These are phyloP conservation scores for Geotrichum reessii DNA, from an alignment of 1,139 yeast genomes.

Conservation along the genomic window DNA sequence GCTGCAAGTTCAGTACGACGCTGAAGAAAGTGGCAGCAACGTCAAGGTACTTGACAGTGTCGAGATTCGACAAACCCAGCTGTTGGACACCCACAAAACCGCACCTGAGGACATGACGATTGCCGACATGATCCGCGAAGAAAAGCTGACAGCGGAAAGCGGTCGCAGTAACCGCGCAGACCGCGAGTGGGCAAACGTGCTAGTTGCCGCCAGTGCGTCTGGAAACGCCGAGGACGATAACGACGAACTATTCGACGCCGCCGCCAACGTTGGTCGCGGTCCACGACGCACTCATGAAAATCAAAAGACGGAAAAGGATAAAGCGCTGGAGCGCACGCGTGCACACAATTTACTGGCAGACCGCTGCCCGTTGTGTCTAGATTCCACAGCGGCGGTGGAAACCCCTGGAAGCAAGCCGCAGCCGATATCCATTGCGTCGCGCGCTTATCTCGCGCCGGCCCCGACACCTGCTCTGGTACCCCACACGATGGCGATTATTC, in stretches of 20 bases:
- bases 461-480: slow-evolving; percentile 39
- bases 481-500: slow-evolving; percentile 39
- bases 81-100: neutral
- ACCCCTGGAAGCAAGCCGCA: slow-evolving; percentile 1
- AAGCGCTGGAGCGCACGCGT: slow-evolving; percentile 30
- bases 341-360: slow-evolving; percentile 34
- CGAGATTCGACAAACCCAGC: slow-evolving; percentile 14
- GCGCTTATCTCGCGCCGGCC: slow-evolving; percentile 23
- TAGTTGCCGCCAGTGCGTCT: slow-evolving; percentile 36
- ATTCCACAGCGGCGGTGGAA: neutral
- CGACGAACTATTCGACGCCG: slow-evolving; percentile 44
- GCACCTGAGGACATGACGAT: slow-evolving; percentile 34
- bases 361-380: slow-evolving; percentile 39
- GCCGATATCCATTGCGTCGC: slow-evolving; percentile 11
- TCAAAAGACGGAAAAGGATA: slow-evolving; percentile 22
- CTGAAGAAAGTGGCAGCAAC: neutral
- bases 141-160: slow-evolving; percentile 28
- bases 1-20: slow-evolving; percentile 33
- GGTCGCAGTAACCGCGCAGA: slow-evolving; percentile 25
- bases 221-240: slow-evolving; percentile 35
- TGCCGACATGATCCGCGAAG: slow-evolving; percentile 40
- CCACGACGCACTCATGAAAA: slow-evolving; percentile 19
- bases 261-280: slow-evolving; percentile 20
- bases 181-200: slow-evolving; percentile 23
- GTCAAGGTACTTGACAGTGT: slow-evolving; percentile 13